These are phyloP conservation scores for Neobulgaria alba DNA, from an alignment of 2,329 filamentous ascomycete genomes.

Conservation along the genomic window DNA sequence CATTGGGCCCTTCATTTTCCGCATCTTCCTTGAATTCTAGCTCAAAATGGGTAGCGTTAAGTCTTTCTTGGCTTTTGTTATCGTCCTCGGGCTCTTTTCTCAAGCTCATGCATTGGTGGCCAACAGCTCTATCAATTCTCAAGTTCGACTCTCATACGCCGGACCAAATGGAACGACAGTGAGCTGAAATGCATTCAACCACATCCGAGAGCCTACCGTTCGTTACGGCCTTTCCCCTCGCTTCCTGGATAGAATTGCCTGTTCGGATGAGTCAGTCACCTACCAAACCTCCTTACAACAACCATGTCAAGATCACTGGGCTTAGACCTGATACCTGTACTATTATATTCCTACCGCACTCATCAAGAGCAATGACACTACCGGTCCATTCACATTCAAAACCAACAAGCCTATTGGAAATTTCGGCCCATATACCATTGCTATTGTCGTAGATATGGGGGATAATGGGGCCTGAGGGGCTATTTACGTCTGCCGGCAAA, in stretches of 20 bases:
- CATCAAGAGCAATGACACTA: conserved; percentile 46
- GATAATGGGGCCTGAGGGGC: conserved; percentile 45
- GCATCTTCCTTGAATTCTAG: no score
- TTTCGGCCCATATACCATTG: conserved; percentile 42
- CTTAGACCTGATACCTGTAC: conserved; percentile 42
- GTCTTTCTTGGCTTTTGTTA: no score
- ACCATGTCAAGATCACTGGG: conserved; percentile 37
- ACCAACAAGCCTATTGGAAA: conserved; percentile 46
- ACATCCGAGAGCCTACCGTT: conserved; percentile 39
- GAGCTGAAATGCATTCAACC: conserved; percentile 45
- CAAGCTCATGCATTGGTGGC: no score
- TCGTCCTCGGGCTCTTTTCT: no score
- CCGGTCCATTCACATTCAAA: conserved; percentile 38
- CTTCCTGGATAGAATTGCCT: conserved; percentile 33
- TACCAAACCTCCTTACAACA: conserved; percentile 44
- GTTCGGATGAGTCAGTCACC: conserved; percentile 39
- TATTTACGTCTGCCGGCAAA: no score
- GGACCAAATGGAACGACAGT: conserved; percentile 5
- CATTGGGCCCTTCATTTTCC: no score
- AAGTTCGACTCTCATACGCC: conserved; percentile 6
- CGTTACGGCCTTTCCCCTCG: conserved; percentile 38
- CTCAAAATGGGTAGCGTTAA: no score
- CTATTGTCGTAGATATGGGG: conserved; percentile 45
- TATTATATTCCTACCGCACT: conserved; percentile 53
- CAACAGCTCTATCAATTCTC: no score